Evolutionary conservation across 1,139 yeast species (phyloP), one percentile per base, ranked within the genome.

Genomic region (Debaryomyces coudertii): DNA sequence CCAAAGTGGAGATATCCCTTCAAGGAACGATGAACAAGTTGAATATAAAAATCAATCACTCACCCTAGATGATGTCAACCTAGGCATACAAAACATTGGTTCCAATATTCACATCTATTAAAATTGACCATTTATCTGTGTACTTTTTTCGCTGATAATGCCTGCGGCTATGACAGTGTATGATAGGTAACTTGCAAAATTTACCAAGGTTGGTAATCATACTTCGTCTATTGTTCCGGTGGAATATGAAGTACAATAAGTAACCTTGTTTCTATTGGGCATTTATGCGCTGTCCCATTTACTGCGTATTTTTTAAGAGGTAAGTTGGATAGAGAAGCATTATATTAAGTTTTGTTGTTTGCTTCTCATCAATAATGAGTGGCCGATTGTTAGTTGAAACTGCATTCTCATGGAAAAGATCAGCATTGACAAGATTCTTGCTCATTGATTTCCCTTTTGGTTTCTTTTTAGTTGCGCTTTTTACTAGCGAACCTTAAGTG

Each of bases 131-230:
- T 63, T 23, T 40, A 22, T 4, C 20, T 40, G 20, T 25, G 37
- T 16, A 22, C 18, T 12, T 2, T 40, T 52, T 7, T 53, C 50
- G 20, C 47, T 58, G 50, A 67, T 16, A 55, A 77, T 15, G 74
- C 71, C 51, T 71, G 68, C 37, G 83, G 84, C 25, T 79, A 69
- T 50, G 84, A 79, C 60, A 79, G 80, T 40, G 78, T 5, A 62
- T 79, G 64, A 60, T 79, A 61, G 79, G 78, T 53, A 80, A 80
- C 38, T 64, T 79, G 45, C 83, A 78, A 57, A 61, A 76, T 8
- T 62, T 77, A 46, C 53, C 57, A 0, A 16, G 24, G 24, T 33
- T 33, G 36, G 36, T 9, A 4, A 7, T 18, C 5, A 4, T 16
- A 33, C 9, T 33, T 33, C 16, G 23, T 5, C 18, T 5, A 14